Evolutionary conservation across 169 alveolate species (phyloP).

Genomic region (Eimeria tenella): DNA sequence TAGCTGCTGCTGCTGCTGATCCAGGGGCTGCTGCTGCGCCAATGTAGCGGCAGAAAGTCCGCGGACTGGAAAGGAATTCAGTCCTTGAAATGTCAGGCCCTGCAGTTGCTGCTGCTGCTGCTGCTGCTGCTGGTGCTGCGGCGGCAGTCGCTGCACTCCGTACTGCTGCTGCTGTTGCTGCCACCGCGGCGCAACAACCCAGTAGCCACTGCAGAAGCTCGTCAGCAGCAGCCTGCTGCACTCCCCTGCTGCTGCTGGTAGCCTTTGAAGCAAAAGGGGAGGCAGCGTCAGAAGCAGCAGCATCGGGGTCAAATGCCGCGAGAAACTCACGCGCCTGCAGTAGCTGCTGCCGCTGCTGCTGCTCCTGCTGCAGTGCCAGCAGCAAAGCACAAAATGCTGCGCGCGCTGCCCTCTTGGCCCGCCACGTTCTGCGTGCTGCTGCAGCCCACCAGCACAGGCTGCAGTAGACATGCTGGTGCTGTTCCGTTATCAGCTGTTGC

Average conservation of each 20-base stretch:
- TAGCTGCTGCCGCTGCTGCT: conserved; percentile 30
- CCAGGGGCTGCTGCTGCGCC: background rate
- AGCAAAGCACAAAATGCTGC: conserved; percentile 25
- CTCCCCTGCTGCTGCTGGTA: background rate
- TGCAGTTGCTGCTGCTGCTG: conserved; percentile 11
- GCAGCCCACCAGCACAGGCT: conserved; percentile 55
- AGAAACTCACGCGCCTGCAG: background rate
- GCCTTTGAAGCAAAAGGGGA: background rate
- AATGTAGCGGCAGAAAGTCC: background rate
- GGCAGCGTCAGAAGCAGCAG: background rate
- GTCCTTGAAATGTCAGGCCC: background rate
- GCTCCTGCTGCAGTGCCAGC: conserved; percentile 66
- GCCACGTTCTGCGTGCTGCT: conserved; percentile 41
- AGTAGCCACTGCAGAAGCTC: conserved; percentile 32
- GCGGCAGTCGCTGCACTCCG: background rate
- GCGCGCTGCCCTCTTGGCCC: background rate
- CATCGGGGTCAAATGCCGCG: background rate
- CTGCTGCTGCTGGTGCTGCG: conserved; percentile 52
- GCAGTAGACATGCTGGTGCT: conserved; percentile 62
- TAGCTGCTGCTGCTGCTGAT: background rate
- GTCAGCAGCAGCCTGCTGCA: background rate
- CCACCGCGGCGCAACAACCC: background rate
- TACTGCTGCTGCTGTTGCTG: conserved; percentile 15
- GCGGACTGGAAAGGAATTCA: background rate
- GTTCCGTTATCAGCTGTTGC: conserved; percentile 30